Percentiles rank a stretch among this genome's conserved stretches.
phyloP scores from a whole-genome alignment of 805 yeast species.

The Pichia pseudocactophila region DNA sequence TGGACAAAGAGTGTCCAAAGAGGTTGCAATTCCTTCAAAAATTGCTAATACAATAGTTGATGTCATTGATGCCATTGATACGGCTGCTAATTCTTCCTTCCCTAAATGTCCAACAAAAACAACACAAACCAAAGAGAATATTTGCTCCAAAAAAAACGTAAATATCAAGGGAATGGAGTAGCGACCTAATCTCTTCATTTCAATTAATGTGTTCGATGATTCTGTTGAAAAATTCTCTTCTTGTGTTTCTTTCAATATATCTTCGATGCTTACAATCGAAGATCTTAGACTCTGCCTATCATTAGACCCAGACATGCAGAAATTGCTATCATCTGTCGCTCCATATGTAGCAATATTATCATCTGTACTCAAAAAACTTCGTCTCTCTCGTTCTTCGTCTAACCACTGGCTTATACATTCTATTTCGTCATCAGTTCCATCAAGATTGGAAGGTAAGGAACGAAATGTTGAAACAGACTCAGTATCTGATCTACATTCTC shows the following conservation, averaged over 20 bases:
- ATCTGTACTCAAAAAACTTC: slow-evolving; percentile 17
- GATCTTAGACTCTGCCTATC: slow-evolving; percentile 1
- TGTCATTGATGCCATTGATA: slow-evolving; percentile 69
- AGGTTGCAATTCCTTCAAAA: slow-evolving; percentile 68
- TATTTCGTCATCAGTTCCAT: slow-evolving; percentile 27
- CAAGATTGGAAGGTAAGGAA: slow-evolving; percentile 30
- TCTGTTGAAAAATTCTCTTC: slow-evolving; percentile 29
- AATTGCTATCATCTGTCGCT: slow-evolving; percentile 14
- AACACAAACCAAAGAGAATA: slow-evolving; percentile 63
- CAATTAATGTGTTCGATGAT: slow-evolving; percentile 19
- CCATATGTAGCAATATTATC: slow-evolving; percentile 15
- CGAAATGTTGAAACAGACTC: slow-evolving; percentile 28
- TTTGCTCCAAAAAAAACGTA: slow-evolving; percentile 54
- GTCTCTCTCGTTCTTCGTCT: slow-evolving; percentile 29
- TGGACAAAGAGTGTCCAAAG: slow-evolving; percentile 70
- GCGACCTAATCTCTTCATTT: slow-evolving; percentile 28
- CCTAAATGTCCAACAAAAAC: slow-evolving; percentile 74
- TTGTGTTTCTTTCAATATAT: slow-evolving; percentile 9
- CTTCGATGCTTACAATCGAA: slow-evolving; percentile 12
- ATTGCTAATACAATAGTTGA: slow-evolving; percentile 67
- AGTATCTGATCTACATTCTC: slow-evolving; percentile 15
- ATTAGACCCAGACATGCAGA: slow-evolving; percentile 17
- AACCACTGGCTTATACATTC: slow-evolving; percentile 28
- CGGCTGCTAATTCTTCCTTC: slow-evolving; percentile 64
- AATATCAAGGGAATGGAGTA: slow-evolving; percentile 50